phyloP scores from a whole-genome alignment of 345 rosid genomes.

The Triadica sebifera region DNA sequence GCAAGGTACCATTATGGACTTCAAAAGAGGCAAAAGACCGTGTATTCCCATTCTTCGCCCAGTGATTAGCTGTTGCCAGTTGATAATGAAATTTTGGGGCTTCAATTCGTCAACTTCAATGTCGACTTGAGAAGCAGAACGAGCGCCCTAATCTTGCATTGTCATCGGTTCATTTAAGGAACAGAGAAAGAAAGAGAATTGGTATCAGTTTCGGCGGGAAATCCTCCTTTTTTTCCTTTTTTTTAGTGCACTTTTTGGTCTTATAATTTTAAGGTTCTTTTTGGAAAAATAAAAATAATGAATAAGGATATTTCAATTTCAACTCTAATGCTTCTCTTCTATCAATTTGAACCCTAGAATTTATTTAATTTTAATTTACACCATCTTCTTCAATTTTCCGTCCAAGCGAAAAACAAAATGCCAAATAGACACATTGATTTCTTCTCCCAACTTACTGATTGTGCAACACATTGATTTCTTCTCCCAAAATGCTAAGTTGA shows the following conservation, averaged over 20 bases:
- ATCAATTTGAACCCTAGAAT: too few relatives aligned
- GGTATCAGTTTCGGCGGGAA: conserved; percentile 5
- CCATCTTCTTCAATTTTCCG: too few relatives aligned
- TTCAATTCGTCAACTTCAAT: background rate
- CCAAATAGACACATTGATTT: too few relatives aligned
- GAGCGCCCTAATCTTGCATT: conserved; percentile 1
- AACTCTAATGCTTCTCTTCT: too few relatives aligned
- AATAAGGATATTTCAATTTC: too few relatives aligned
- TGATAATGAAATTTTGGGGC: background rate
- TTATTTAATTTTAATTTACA: too few relatives aligned
- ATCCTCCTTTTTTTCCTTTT: background rate
- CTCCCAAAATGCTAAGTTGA: too few relatives aligned
- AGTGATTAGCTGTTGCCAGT: background rate
- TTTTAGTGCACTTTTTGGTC: background rate
- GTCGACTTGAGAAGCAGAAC: background rate
- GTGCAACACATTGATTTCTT: too few relatives aligned
- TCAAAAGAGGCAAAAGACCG: conserved; percentile 81
- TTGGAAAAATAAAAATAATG: too few relatives aligned
- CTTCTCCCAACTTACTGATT: too few relatives aligned
- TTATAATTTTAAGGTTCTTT: too few relatives aligned
- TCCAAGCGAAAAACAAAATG: too few relatives aligned
- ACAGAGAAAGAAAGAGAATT: background rate
- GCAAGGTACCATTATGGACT: conserved; percentile 73
- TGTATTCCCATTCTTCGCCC: conserved; percentile 62
- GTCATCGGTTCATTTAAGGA: background rate